A percentile compares a stretch with the other conserved stretches of the same genome.
These are phyloP conservation scores for Wallacemonas sp. DNA, from an alignment of 208 protist species.

Conservation along the genomic window DNA sequence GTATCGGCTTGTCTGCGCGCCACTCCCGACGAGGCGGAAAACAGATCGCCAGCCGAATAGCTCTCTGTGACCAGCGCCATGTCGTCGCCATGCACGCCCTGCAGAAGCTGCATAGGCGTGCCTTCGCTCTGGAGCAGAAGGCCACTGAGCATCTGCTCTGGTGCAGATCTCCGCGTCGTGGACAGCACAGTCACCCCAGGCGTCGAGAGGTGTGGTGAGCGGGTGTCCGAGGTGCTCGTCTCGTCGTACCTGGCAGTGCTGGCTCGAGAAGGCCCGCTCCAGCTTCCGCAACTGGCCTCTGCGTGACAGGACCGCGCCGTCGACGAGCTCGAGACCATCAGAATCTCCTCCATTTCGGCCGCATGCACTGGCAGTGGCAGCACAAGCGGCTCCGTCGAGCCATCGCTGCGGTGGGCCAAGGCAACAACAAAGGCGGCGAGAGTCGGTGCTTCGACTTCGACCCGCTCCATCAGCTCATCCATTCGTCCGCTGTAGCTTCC, in stretches of 20 bases:
- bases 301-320: too few species aligned
- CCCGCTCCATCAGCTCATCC: slow-evolving; percentile 1
- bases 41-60: not conserved
- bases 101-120: slow-evolving; percentile 6
- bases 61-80: not conserved
- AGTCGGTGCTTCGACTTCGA: not conserved
- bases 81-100: not conserved
- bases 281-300: too few species aligned
- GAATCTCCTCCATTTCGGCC: slow-evolving; percentile 2
- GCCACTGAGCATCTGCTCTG: not conserved
- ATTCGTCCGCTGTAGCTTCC: not conserved
- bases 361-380: not conserved
- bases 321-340: slow-evolving; percentile 3
- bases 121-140: not conserved
- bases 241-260: too few species aligned
- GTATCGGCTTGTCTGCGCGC: too few species aligned
- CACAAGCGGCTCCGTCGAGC: not conserved
- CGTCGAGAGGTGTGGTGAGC: too few species aligned
- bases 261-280: not conserved
- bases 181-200: too few species aligned
- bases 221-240: too few species aligned
- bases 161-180: not conserved
- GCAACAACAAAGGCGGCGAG: not conserved
- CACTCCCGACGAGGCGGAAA: too few species aligned
- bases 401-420: not conserved